Evolutionary conservation across 345 rosid species (phyloP), one percentile per base, ranked within the genome.

Genomic region (Iberis pinnata): DNA sequence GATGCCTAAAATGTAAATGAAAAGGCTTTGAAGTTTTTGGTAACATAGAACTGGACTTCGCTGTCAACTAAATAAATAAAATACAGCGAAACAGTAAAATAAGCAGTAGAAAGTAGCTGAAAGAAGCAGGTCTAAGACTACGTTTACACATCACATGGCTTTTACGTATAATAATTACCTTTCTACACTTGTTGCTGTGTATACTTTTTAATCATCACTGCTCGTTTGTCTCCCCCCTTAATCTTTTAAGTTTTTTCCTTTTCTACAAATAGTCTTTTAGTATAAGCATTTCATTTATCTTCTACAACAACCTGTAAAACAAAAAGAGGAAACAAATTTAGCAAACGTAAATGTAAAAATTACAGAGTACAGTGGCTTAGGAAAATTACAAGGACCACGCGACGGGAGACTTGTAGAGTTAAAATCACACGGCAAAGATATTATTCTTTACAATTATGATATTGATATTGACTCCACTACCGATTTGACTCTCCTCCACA

Each of bases 341-440:
- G 33, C 33, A 29, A 22, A 29, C 11, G n/a, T 9, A 26, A 39
- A 12, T 5, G 7, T 9, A 36, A 18, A n/a, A 12, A 17, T 8
- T 12, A 15, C 8, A 38, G 43, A 39, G 46, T 18, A 52, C 52
- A 43, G 53, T 27, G 49, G 33, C 33, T 18, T 32, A 32, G 16
- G 24, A 51, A 51, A 52, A 33, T 12, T 19, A 29, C 3, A 25
- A 58, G 48, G 53, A 18, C 47, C 59, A 58, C 65, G 70, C 48
- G 53, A 32, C 29, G 29, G 29, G 33, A 47, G 53, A n/a, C 14
- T 50, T 37, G 13, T 37, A 51, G 24, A 18, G 67, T 17, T 61
- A 61, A 49, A 24, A 61, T 51, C 66, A 45, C 75, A 71, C 75
- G 71, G 60, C 68, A 65, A 61, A 68, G 68, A 68, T 68, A 27